phyloP scores from a whole-genome alignment of 345 rosid genomes.

The Boechera divaricarpa region DNA sequence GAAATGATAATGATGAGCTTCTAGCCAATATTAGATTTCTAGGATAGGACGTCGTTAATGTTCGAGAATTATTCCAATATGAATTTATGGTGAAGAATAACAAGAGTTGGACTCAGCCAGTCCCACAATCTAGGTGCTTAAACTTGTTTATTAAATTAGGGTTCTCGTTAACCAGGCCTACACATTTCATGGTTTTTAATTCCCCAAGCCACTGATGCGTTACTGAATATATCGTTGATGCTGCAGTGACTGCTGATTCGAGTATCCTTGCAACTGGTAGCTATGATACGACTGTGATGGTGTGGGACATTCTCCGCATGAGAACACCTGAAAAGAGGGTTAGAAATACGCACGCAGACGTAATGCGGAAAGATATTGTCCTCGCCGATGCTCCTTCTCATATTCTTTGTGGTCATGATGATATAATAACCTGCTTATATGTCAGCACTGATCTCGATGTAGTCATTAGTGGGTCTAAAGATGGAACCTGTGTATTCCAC shows the following conservation, averaged over 20 bases:
- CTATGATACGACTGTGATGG: slow-evolving; percentile 96
- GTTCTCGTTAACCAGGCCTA: neutral
- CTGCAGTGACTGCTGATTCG: slow-evolving; percentile 87
- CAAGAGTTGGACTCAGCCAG: slow-evolving; percentile 1
- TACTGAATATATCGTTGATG: slow-evolving; percentile 26
- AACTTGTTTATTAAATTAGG: slow-evolving; percentile 11
- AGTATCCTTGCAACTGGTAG: slow-evolving; percentile 94
- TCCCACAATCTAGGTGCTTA: neutral
- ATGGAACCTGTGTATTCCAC: slow-evolving; percentile 93
- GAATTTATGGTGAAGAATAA: slow-evolving; percentile 7
- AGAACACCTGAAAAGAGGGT: slow-evolving; percentile 69
- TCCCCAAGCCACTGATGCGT: neutral
- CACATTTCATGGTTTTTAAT: slow-evolving; percentile 14
- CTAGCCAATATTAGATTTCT: slow-evolving; percentile 13
- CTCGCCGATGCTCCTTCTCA: slow-evolving; percentile 90
- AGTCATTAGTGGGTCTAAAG: slow-evolving; percentile 97
- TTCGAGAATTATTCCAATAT: slow-evolving; percentile 11
- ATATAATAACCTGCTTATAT: slow-evolving; percentile 85
- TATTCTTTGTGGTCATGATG: slow-evolving; percentile 95
- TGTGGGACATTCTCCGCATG: slow-evolving; percentile 77
- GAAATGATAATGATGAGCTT: neutral
- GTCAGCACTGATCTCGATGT: slow-evolving; percentile 89
- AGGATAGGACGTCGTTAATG: neutral
- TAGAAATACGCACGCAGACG: slow-evolving; percentile 56
- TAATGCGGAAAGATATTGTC: slow-evolving; percentile 68